phyloP scores from a whole-genome alignment of 805 yeast genomes.

The Helenozyma rhizophorensis region DNA sequence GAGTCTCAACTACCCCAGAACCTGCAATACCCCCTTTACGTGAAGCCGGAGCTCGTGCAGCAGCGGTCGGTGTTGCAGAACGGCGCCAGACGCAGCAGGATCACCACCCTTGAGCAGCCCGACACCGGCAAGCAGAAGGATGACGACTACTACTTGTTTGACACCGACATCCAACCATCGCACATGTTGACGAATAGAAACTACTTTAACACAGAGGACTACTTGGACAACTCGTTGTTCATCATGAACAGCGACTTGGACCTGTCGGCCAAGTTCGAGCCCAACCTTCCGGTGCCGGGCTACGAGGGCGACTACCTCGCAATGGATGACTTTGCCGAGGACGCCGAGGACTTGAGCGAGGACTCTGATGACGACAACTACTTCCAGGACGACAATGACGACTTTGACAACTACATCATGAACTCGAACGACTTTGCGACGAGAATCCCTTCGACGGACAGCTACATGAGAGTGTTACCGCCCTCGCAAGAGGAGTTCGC shows the following conservation, averaged over 20 bases:
- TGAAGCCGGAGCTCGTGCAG: slow-evolving; percentile 11
- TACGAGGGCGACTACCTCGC: slow-evolving; percentile 32
- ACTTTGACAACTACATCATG: slow-evolving; percentile 17
- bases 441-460: slow-evolving; percentile 1
- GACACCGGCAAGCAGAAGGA: slow-evolving; percentile 19
- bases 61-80: background rate
- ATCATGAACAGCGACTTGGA: slow-evolving; percentile 13
- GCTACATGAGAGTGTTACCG: slow-evolving; percentile 1
- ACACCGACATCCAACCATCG: slow-evolving; percentile 41
- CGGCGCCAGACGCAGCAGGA: slow-evolving; percentile 24
- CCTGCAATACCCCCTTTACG: slow-evolving; percentile 3
- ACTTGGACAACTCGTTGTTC: slow-evolving; percentile 26
- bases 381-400: slow-evolving; percentile 30
- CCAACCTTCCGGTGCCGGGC: slow-evolving; percentile 23
- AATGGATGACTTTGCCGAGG: slow-evolving; percentile 34
- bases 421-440: slow-evolving; percentile 1
- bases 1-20: slow-evolving; percentile 8
- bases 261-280: slow-evolving; percentile 2
- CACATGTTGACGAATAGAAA: slow-evolving; percentile 25
- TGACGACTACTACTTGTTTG: slow-evolving; percentile 35
- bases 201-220: slow-evolving; percentile 22
- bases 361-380: slow-evolving; percentile 37
- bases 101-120: slow-evolving; percentile 28
- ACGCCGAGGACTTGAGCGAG: slow-evolving; percentile 39
- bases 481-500: background rate